Evolutionary conservation across 2,329 filamentous ascomycete species (phyloP).

Genomic region (Phialophora expanda): DNA sequence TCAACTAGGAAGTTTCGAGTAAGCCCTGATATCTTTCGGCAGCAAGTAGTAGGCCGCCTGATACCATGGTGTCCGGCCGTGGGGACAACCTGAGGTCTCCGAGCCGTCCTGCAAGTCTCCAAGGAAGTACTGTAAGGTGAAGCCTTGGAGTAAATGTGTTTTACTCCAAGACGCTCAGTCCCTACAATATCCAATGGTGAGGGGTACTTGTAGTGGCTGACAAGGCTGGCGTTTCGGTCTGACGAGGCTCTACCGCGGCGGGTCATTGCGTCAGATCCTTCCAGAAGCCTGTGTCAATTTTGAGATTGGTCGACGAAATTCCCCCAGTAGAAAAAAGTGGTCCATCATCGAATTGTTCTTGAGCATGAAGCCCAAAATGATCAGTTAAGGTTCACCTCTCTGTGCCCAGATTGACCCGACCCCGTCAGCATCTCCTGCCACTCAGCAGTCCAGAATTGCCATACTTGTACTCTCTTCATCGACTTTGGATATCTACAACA

Average conservation of each 20-base stretch:
- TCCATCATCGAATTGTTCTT: neutral
- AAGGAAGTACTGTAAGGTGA: neutral
- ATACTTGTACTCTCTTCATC: neutral
- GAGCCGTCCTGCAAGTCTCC: neutral
- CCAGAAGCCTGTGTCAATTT: constrained; percentile 24
- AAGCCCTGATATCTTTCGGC: neutral
- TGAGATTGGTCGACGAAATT: constrained; percentile 1
- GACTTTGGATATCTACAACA: neutral
- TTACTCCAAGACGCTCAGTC: neutral
- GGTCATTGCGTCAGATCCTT: constrained; percentile 33
- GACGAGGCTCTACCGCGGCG: constrained; percentile 10
- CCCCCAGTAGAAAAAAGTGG: neutral
- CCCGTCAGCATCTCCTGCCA: neutral
- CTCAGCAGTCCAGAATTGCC: neutral
- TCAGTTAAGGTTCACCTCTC: constrained; percentile 4
- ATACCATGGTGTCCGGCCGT: neutral
- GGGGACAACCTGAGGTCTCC: neutral
- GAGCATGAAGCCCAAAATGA: neutral
- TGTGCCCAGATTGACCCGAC: neutral
- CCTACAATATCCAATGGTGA: neutral
- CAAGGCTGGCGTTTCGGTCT: constrained; percentile 20
- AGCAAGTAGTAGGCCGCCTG: neutral
- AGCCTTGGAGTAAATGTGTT: neutral
- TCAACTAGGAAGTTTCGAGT: neutral
- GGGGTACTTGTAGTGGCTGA: neutral